Base-by-base conservation (phyloP, 352 stramenopile genomes). In the Albugo laibachii region DNA sequence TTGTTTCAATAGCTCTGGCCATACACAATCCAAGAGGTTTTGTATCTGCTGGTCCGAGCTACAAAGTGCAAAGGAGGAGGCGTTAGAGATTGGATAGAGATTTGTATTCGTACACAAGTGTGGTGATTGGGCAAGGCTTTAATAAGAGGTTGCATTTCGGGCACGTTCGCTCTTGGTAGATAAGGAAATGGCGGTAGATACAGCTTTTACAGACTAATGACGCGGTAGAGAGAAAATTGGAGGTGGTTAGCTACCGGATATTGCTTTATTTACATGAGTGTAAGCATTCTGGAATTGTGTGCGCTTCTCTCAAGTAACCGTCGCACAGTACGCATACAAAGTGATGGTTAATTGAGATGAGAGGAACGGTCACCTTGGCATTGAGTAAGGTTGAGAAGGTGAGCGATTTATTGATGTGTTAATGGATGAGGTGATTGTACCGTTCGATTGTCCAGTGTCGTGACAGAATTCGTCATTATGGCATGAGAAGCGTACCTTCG, bases 251-350 rank as follows among this genome's bases (percentile, higher is more conserved):
- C 13, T 21, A 13, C 12, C 13, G 31, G 12, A 37, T 16, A 31
- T 27, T 34, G 47, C 3, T 4, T 34, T 2, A 54, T 69, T 43
- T 54, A 83, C 73, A 89, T 0, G 76, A 85, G 54, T 89, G 76
- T 36, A 89, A 64, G 39, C 76, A 89, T 37, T 89, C 76, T 13
- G 67, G 63, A 41, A 89, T 81, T 18, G 76, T 89, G 50, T 89
- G 75, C 2, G 76, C 76, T 39, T 89, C 66, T 27, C 71, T 61
- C 27, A 87, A 52, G 31, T 85, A 64, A 18, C 76, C 76, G 11
- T 58, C 49, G 55, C 76, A 89, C 13, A 89, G 56, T 37, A 57
- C 52, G 50, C 76, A 89, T 41, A 59, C 66, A 49, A 89, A 55
- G 46, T 82, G 62, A 57, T 78, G 55, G 14, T 69, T 79, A 18